These are phyloP conservation scores for Pythium monospermum DNA, from an alignment of 352 stramenopile genomes.

Conservation along the genomic window DNA sequence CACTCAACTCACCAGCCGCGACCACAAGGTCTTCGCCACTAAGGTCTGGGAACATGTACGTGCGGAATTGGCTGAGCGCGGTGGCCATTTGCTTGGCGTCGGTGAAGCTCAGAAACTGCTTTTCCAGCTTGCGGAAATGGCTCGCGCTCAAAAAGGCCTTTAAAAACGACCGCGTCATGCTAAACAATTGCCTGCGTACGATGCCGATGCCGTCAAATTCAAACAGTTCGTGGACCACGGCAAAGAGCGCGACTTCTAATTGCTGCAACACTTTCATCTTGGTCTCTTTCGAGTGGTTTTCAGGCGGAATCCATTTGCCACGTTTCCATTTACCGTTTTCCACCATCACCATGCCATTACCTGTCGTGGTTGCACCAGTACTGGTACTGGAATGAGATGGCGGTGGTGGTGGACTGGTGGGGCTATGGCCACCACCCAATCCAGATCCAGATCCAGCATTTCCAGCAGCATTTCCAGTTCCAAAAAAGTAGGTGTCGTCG, in stretches of 20 bases:
- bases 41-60: conserved; percentile 64
- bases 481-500: not conserved
- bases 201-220: conserved; percentile 84
- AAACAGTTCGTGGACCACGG: conserved; percentile 71
- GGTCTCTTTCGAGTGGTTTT: conserved; percentile 66
- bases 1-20: conserved; percentile 13
- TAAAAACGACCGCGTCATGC: conserved; percentile 76
- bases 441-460: too few species aligned
- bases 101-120: conserved; percentile 75
- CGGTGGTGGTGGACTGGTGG: too few species aligned
- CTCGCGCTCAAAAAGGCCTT: conserved; percentile 75
- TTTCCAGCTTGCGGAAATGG: conserved; percentile 79
- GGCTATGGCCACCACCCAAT: too few species aligned
- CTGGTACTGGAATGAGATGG: not conserved
- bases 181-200: conserved; percentile 79
- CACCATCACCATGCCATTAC: conserved; percentile 32
- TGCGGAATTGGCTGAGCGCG: conserved; percentile 43
- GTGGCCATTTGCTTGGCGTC: conserved; percentile 60
- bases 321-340: conserved; percentile 34
- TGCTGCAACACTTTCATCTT: conserved; percentile 80
- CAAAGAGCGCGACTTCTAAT: conserved; percentile 76
- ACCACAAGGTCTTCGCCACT: too few species aligned
- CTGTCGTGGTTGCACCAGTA: not conserved
- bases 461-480: too few species aligned
- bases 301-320: conserved; percentile 66